Base-by-base conservation (phyloP, 2,329 filamentous ascomycete genomes). In the Acrocalymma vagum region DNA sequence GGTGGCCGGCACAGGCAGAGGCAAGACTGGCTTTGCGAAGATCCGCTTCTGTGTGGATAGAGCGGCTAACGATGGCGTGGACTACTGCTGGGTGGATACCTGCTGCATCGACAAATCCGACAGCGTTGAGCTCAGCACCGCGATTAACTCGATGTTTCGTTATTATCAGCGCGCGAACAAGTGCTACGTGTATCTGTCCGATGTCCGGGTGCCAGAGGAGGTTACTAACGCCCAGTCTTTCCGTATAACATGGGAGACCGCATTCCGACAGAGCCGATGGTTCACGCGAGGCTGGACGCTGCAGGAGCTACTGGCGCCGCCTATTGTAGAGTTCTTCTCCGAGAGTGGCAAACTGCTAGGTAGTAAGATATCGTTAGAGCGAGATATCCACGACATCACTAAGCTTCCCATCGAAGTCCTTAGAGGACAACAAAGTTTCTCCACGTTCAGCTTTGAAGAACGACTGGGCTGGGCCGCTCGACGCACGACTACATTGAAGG, bases 391-490 rank as follows among this genome's bases (percentile, higher is more conserved):
- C 14, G 25, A 38, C 8, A 30, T 38, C 4, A 38, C 35, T 15
- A 14, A 22, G 10, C 16, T 38, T 21, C 35, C 35, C 17, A 26
- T 16, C 10, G 6, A 16, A 6, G 32, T 17, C 7, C 24, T 35
- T 5, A 16, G 6, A 11, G 32, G 32, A 4, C 10, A 26, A 10
- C 9, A 11, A n/a, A n/a, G n/a, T n/a, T 23, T 32, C 8, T 9
- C 17, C 30, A 10, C 27, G 1, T 27, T 42, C 17, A 37, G 32
- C 14, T 29, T 51, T 15, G 29, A 45, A 2, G 37, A 51, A n/a
- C 36, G 55, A 36, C 21, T 56, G 24, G 42, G 33, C 10, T 61
- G 57, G 57, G 40, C 45, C 9, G 38, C 37, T 11, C 18, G 15
- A 6, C 45, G 57, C 6, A 23, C 29, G 7, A 57, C 52, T 1